phyloP scores from a whole-genome alignment of 345 rosid genomes.

The Salix dunnii region DNA sequence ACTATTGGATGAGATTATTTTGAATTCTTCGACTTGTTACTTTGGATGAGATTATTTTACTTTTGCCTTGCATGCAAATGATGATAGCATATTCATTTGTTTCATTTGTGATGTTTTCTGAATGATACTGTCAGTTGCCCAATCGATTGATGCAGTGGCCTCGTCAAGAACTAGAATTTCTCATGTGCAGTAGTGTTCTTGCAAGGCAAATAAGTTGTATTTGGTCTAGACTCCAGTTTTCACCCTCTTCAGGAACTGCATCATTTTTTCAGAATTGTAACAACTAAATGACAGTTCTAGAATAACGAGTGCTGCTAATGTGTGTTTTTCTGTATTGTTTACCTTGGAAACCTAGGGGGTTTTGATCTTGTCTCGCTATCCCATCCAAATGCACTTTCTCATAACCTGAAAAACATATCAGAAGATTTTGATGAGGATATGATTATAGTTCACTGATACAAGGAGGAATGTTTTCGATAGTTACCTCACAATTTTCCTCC shows the following conservation, averaged over 20 bases:
- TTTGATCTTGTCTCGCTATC: slow-evolving; percentile 53
- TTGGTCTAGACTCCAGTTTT: slow-evolving; percentile 63
- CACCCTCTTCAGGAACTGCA: slow-evolving; percentile 52
- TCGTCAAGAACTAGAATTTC: slow-evolving; percentile 60
- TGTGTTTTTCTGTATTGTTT: too few species aligned
- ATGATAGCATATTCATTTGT: too few species aligned
- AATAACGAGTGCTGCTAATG: slow-evolving; percentile 34
- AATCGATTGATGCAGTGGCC: slow-evolving; percentile 62
- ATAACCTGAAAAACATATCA: slow-evolving; percentile 37
- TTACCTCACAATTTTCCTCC: slow-evolving; percentile 40
- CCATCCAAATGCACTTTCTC: slow-evolving; percentile 59
- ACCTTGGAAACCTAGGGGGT: neutral
- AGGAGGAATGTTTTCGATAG: neutral
- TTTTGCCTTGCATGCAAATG: too few species aligned
- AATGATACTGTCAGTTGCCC: too few species aligned
- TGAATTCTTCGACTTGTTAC: neutral
- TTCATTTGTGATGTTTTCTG: too few species aligned
- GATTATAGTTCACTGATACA: too few species aligned
- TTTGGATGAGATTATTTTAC: too few species aligned
- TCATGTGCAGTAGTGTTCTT: slow-evolving; percentile 46
- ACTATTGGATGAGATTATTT: neutral
- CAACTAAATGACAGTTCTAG: neutral
- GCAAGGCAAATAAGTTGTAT: slow-evolving; percentile 39
- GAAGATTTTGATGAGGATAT: too few species aligned
- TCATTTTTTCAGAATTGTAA: too few species aligned